phyloP scores from a whole-genome alignment of 768 basidiomycete genomes.

The Podaxis pistillaris region DNA sequence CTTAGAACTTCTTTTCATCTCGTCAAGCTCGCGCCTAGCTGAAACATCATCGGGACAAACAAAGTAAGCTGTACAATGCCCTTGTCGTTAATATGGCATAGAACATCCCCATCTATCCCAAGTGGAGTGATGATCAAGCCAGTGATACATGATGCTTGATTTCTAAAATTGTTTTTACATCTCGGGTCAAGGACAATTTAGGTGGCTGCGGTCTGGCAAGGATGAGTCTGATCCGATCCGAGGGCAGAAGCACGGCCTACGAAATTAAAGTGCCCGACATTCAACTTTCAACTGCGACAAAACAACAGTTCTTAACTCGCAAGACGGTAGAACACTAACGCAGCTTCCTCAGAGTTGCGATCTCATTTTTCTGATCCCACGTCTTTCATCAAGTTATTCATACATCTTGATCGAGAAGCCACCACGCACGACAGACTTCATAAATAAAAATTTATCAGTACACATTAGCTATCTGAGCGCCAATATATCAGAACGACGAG shows the following conservation, averaged over 20 bases:
- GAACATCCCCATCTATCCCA: background rate
- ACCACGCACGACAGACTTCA: background rate
- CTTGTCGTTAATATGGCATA: background rate
- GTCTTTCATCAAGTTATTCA: background rate
- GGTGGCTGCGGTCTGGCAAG: background rate
- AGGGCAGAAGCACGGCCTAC: background rate
- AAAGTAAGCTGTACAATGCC: background rate
- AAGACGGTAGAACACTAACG: background rate
- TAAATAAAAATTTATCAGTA: slow-evolving; percentile 7
- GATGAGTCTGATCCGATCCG: background rate
- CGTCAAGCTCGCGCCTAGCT: background rate
- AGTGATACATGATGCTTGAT: background rate
- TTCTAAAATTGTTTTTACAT: background rate
- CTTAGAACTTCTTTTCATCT: too few relatives aligned
- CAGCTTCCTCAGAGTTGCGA: background rate
- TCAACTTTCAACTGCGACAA: too few relatives aligned
- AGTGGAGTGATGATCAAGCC: background rate
- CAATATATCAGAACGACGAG: background rate
- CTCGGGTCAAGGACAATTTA: too few relatives aligned
- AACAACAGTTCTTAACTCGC: background rate
- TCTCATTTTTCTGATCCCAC: background rate
- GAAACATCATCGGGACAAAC: background rate
- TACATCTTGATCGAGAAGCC: background rate
- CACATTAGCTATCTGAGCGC: slow-evolving; percentile 5
- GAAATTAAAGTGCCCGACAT: too few relatives aligned